Conservation (phyloP, 305 asterid species). For the Rubia occidens region DNA sequence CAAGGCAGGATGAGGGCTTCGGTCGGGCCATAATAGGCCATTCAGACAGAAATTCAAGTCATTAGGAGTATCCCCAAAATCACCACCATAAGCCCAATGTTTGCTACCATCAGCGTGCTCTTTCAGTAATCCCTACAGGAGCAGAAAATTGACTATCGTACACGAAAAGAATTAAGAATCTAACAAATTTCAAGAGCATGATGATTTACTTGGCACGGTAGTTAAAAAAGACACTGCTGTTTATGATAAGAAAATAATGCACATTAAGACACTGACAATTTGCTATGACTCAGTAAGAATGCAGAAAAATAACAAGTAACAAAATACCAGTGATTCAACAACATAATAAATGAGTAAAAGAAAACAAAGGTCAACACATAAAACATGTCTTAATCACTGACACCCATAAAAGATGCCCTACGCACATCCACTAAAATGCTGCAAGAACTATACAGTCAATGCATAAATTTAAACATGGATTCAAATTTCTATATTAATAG, state of each 20-base stretch:
- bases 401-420: neutral
- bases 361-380: neutral
- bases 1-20: conserved; percentile 92
- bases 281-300: neutral
- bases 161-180: neutral
- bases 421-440: neutral
- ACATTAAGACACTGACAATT: neutral
- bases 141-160: neutral
- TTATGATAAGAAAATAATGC: neutral
- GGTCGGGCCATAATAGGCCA: conserved; percentile 87
- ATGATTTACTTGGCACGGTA: neutral
- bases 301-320: neutral
- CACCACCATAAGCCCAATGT: conserved; percentile 98
- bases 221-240: neutral
- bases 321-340: neutral
- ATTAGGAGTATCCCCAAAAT: conserved; percentile 85
- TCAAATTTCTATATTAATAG: neutral
- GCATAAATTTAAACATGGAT: neutral
- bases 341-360: neutral
- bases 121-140: conserved; percentile 56
- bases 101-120: conserved; percentile 59
- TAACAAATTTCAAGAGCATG: neutral
- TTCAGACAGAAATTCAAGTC: conserved; percentile 89
- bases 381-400: neutral
- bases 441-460: neutral